phyloP scores from a whole-genome alignment of 495 filamentous ascomycete species.

The Annulohypoxylon moriforme region DNA sequence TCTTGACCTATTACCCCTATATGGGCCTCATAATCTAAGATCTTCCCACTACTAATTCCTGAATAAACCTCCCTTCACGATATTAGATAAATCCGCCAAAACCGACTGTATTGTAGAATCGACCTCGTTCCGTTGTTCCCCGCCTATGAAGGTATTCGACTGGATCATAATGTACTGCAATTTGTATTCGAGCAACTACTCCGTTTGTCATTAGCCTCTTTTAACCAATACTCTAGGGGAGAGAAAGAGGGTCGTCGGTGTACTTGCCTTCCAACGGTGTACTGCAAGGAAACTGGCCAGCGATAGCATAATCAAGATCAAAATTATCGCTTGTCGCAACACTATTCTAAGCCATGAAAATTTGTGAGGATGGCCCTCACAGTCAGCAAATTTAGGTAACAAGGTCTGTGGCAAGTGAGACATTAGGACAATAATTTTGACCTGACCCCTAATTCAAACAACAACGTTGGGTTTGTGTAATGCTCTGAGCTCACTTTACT shows the following conservation, averaged over 20 bases:
- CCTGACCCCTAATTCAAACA: not conserved
- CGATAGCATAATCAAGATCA: slow-evolving; percentile 12
- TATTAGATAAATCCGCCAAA: not conserved
- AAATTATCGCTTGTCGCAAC: not conserved
- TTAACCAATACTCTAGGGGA: not conserved
- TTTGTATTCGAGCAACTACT: slow-evolving; percentile 29
- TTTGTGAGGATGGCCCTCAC: not conserved
- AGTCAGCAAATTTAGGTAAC: not conserved
- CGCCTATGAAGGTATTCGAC: not conserved
- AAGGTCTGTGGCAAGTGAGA: not conserved
- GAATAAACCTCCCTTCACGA: not conserved
- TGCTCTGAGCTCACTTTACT: not conserved
- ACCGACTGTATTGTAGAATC: not conserved
- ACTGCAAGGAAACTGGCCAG: slow-evolving; percentile 26
- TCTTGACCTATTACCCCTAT: not conserved
- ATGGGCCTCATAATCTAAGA: not conserved
- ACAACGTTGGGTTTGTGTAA: not conserved
- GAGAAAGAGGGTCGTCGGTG: not conserved
- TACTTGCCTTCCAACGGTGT: slow-evolving; percentile 24
- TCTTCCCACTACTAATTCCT: not conserved
- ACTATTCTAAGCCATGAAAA: not conserved
- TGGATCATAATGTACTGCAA: not conserved
- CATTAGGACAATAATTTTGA: not conserved
- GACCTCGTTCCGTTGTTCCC: not conserved
- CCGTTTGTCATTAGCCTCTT: not conserved